A percentile compares a stretch with the other conserved stretches of the same genome.
phyloP scores from a whole-genome alignment of 2,329 filamentous ascomycete species.

The Fusarium buxicola region DNA sequence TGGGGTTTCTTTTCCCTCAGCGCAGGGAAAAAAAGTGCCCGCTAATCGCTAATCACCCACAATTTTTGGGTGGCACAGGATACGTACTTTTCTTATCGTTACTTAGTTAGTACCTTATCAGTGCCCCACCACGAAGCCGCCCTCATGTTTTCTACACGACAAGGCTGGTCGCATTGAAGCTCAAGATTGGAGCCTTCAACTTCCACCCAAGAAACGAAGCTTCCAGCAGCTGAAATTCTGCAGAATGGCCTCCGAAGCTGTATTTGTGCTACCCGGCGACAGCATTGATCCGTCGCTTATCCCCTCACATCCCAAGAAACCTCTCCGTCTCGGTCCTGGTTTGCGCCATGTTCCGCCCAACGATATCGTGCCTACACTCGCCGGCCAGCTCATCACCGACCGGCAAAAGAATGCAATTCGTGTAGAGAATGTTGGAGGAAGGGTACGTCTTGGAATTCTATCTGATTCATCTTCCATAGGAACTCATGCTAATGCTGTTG shows the following conservation, averaged over 20 bases:
- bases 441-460: conserved; percentile 61
- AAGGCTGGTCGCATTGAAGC: conserved; percentile 31
- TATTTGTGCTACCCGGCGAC: conserved; percentile 86
- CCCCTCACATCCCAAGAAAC: conserved; percentile 74
- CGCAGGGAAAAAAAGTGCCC: conserved; percentile 43
- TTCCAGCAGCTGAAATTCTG: conserved; percentile 6
- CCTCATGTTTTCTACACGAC: conserved; percentile 26
- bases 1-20: conserved; percentile 45
- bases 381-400: conserved; percentile 75
- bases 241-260: conserved; percentile 67
- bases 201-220: background rate
- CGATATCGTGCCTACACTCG: conserved; percentile 75
- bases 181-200: conserved; percentile 6
- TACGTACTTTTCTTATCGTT: conserved; percentile 39
- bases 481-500: conserved; percentile 9
- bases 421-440: conserved; percentile 77
- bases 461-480: background rate
- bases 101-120: no score
- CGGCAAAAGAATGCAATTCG: conserved; percentile 80
- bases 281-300: conserved; percentile 73
- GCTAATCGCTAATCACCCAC: conserved; percentile 42
- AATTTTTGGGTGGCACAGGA: conserved; percentile 28
- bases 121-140: conserved; percentile 24
- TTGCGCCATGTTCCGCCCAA: conserved; percentile 84
- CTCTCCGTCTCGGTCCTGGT: conserved; percentile 85